Evolutionary conservation across 2,329 filamentous ascomycete genomes (phyloP), one percentile per base, ranked within the genome.

Genomic region (Apiospora hydei): DNA sequence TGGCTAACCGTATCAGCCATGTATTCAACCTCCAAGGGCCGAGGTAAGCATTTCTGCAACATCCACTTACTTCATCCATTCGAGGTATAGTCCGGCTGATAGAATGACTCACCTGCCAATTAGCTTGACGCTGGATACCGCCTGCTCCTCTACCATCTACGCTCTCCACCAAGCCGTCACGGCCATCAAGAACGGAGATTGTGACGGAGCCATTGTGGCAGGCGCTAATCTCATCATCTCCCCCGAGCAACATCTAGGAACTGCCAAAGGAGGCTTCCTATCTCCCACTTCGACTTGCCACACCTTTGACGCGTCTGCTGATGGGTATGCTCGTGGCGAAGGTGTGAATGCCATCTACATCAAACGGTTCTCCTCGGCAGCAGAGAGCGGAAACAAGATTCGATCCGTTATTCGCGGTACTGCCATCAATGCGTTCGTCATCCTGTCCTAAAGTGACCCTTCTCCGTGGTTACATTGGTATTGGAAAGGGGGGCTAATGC

Each of bases 281-380:
- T 84, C 82, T 0, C 77, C 81, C 0, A 81, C 77, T 0, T 80
- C 80, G 0, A 77, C 78, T 71, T 85, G 80, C 70, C 79, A 78
- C 7, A 84, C 83, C 69, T 86, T 83, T 76, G 84, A 86, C 71
- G 77, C 73, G 0, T 77, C 78, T 2, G 88, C 85, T 0, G 80
- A 88, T 75, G 88, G 88, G 0, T 89, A 88, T 72, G 86, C 81
- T 3, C 82, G 87, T 0, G 88, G 84, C 0, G 88, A 89, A 44
- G 87, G 85, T 0, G 75, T 87, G 5, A 83, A 81, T 3, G 78
- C 81, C 0, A 71, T 88, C 0, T 78, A 76, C 26, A 16, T 79
- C 1, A 79, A 77, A 69, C 38, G 21, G 16, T 18, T 72, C 2
- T 57, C 71, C 0, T 30, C 46, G 3, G 77, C 76, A 0, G 13